Conservation (phyloP, 805 yeast species). For the Wickerhamomyces ciferrii region DNA sequence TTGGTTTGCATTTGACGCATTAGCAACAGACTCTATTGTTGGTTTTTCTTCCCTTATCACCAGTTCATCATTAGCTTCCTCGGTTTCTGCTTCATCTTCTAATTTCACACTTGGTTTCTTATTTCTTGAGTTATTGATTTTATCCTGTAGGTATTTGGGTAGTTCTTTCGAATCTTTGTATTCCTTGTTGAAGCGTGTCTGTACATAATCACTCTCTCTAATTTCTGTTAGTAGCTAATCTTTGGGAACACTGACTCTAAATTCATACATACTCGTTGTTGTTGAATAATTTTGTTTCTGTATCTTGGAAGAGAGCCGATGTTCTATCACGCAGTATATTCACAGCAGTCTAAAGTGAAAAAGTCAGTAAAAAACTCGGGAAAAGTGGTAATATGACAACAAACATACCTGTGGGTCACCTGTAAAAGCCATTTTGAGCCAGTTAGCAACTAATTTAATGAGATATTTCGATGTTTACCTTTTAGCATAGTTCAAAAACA, state of each 20-base stretch:
- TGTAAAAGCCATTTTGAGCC: neutral
- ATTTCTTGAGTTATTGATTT: constrained; percentile 14
- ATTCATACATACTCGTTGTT: constrained; percentile 3
- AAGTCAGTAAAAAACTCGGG: too few relatives aligned
- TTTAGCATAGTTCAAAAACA: too few relatives aligned
- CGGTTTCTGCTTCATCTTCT: constrained; percentile 5
- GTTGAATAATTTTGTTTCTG: constrained; percentile 1
- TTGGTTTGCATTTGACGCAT: neutral
- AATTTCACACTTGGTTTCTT: neutral
- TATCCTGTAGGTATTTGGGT: constrained; percentile 24
- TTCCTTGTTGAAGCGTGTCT: constrained; percentile 24
- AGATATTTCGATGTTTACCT: too few relatives aligned
- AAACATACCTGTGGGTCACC: neutral
- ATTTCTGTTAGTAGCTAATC: neutral
- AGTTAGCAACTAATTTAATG: neutral
- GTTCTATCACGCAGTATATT: constrained; percentile 9
- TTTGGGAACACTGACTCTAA: neutral
- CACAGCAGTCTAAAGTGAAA: constrained; percentile 9
- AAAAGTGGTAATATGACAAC: too few relatives aligned
- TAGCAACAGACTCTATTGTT: constrained; percentile 8
- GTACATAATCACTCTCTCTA: constrained; percentile 22
- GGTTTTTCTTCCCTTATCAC: constrained; percentile 1
- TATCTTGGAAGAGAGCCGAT: constrained; percentile 5
- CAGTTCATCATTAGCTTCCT: constrained; percentile 1
- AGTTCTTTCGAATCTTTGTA: constrained; percentile 19